Percentiles rank a stretch among this genome's conserved stretches.
Evolutionary conservation across 163 green algal species (phyloP).

Genomic region (Trebouxiophyceae sp.): DNA sequence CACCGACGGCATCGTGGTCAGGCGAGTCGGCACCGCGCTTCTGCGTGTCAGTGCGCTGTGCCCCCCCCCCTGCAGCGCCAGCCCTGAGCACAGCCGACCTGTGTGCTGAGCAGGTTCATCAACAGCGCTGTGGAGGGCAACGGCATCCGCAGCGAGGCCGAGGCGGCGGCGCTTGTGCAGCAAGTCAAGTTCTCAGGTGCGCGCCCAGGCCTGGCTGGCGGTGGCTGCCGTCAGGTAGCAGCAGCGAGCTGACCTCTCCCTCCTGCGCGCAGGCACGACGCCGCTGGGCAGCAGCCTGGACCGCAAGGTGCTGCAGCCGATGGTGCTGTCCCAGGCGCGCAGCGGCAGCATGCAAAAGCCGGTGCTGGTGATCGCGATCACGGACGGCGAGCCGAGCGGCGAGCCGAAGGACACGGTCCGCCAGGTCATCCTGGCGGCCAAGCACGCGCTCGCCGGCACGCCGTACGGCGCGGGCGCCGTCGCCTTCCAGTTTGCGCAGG

Average conservation of each 20-base stretch:
- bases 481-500: constrained; percentile 40
- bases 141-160: not conserved
- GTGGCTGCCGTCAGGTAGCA: not conserved
- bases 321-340: not conserved
- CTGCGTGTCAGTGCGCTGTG: too few relatives aligned
- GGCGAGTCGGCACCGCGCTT: too few relatives aligned
- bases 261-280: not conserved
- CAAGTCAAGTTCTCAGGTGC: not conserved
- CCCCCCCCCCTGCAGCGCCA: too few relatives aligned
- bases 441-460: constrained; percentile 1
- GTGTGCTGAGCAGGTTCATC: constrained; percentile 16
- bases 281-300: not conserved
- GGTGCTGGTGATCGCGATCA: constrained; percentile 35
- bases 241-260: too few relatives aligned
- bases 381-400: constrained; percentile 32
- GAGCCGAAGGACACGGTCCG: constrained; percentile 16
- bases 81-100: too few relatives aligned
- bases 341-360: constrained; percentile 16
- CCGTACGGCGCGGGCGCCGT: constrained; percentile 29
- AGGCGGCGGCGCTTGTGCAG: not conserved
- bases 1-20: constrained; percentile 31
- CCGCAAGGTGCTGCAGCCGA: not conserved
- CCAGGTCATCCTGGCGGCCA: constrained; percentile 14
- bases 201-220: not conserved
- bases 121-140: constrained; percentile 16